phyloP scores from a whole-genome alignment of 345 rosid species.

The Eucalyptus camaldulensis region DNA sequence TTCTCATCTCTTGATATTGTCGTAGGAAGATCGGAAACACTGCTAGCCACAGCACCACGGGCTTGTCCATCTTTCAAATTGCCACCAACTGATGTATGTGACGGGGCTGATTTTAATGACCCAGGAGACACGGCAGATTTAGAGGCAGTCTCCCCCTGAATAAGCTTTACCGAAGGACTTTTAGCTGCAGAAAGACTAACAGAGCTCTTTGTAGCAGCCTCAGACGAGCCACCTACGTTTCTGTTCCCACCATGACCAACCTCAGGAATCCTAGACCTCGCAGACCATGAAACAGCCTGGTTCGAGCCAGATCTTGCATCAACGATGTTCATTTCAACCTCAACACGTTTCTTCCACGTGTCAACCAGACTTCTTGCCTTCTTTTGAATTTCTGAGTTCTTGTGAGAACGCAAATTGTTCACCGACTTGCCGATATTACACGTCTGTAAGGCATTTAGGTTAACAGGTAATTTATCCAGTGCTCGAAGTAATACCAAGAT shows the following conservation, averaged over 20 bases:
- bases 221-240: constrained; percentile 42
- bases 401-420: constrained; percentile 73
- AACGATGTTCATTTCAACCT: constrained; percentile 60
- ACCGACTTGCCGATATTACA: constrained; percentile 91
- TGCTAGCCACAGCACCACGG: constrained; percentile 16
- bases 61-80: constrained; percentile 44
- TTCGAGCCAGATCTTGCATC: constrained; percentile 62
- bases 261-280: constrained; percentile 54
- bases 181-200: constrained; percentile 40
- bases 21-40: constrained; percentile 25
- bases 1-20: constrained; percentile 49
- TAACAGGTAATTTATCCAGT: constrained; percentile 81
- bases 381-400: constrained; percentile 73
- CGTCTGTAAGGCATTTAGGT: constrained; percentile 81
- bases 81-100: constrained; percentile 24
- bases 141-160: constrained; percentile 28
- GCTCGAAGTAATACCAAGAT: constrained; percentile 70
- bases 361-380: constrained; percentile 89
- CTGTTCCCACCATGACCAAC: constrained; percentile 42
- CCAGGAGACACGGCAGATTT: constrained; percentile 49
- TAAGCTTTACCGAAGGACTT: constrained; percentile 36
- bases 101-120: constrained; percentile 34
- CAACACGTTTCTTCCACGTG: constrained; percentile 94
- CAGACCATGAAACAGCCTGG: constrained; percentile 54
- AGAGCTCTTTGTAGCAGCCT: constrained; percentile 49